A percentile compares a stretch with the other conserved stretches of the same genome.
Conservation (phyloP, 352 stramenopile genomes). For the Pythium monospermum region DNA sequence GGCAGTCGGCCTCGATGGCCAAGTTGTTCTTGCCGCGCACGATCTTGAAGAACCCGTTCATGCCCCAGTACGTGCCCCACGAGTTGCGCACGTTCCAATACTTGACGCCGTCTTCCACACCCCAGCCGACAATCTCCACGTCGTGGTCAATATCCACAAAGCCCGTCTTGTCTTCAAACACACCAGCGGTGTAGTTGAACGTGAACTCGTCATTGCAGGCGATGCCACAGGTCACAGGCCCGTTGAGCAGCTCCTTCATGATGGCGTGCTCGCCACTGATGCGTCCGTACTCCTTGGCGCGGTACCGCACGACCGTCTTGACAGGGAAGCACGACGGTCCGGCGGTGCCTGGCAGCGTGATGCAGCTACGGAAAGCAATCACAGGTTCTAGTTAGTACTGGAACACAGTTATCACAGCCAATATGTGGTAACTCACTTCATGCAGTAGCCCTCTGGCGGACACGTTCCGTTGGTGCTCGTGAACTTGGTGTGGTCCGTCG, state of each 20-base stretch:
- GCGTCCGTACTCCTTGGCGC: slow-evolving; percentile 42
- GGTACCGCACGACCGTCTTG: slow-evolving; percentile 46
- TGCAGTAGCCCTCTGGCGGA: slow-evolving; percentile 57
- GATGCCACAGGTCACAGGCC: slow-evolving; percentile 88
- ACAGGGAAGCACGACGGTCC: slow-evolving; percentile 40
- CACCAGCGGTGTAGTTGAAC: slow-evolving; percentile 85
- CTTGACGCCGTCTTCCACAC: slow-evolving; percentile 66
- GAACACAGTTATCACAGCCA: background rate
- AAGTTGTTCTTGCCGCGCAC: slow-evolving; percentile 81
- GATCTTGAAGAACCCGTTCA: slow-evolving; percentile 92
- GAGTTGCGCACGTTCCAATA: slow-evolving; percentile 94
- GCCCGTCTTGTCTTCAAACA: slow-evolving; percentile 77
- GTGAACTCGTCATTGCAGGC: slow-evolving; percentile 69
- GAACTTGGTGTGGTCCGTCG: slow-evolving; percentile 55
- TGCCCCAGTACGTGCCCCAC: slow-evolving; percentile 88
- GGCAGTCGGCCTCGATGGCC: slow-evolving; percentile 81
- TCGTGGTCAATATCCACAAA: slow-evolving; percentile 72
- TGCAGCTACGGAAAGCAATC: slow-evolving; percentile 29
- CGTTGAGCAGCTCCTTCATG: slow-evolving; percentile 61
- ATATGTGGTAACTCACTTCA: slow-evolving; percentile 35
- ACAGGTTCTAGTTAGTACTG: background rate
- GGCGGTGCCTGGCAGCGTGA: slow-evolving; percentile 24
- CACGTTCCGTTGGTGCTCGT: slow-evolving; percentile 44
- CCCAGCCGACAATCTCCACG: slow-evolving; percentile 92
- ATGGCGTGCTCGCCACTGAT: slow-evolving; percentile 49